A percentile compares a stretch with the other conserved stretches of the same genome.
phyloP scores from a whole-genome alignment of 139 green algal genomes.

The Tetraselmis chui region DNA sequence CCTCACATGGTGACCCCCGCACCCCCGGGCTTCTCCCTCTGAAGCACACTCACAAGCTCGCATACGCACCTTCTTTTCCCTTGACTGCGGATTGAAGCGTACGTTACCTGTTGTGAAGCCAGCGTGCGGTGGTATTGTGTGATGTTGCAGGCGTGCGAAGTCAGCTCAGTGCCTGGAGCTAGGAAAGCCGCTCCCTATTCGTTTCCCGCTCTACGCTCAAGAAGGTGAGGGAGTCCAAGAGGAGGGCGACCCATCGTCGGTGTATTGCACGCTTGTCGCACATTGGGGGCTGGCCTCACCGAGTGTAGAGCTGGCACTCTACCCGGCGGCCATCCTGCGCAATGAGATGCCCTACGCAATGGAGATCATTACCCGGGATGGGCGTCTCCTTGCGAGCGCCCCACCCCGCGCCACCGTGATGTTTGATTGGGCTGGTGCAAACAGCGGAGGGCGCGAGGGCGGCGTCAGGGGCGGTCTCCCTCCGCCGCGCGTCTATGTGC shows the following conservation, averaged over 20 bases:
- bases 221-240: neutral
- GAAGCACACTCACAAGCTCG: too few species aligned
- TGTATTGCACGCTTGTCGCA: neutral
- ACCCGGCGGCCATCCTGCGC: neutral
- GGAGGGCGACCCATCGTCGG: neutral
- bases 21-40: too few species aligned
- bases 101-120: too few species aligned
- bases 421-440: neutral
- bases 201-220: neutral
- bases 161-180: neutral
- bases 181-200: neutral
- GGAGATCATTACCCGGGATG: neutral
- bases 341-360: neutral
- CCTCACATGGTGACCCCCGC: too few species aligned
- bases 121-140: neutral
- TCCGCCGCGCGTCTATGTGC: neutral
- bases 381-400: neutral
- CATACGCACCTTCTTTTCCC: too few species aligned
- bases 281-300: neutral
- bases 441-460: neutral
- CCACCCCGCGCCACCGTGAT: neutral
- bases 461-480: neutral
- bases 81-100: too few species aligned
- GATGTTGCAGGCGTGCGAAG: neutral
- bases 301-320: neutral